phyloP scores from a whole-genome alignment of 2,329 filamentous ascomycete genomes.

The Botryotinia globosa region DNA sequence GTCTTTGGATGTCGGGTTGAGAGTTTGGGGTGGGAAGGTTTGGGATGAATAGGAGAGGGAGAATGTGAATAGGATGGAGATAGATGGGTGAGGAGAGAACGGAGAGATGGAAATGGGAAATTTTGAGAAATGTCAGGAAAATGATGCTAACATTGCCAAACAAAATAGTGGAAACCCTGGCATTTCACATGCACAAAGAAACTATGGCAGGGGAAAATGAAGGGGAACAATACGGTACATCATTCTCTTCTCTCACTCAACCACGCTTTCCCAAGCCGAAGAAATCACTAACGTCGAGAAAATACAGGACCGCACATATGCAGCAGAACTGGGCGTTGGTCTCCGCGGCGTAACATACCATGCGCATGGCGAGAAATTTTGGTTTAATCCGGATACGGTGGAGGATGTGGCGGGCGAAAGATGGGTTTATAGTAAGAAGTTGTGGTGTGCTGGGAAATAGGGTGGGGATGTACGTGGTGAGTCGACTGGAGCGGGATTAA shows the following conservation, averaged over 20 bases:
- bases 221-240: neutral
- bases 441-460: conserved; percentile 24
- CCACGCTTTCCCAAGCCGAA: fast-evolving
- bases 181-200: conserved; percentile 16
- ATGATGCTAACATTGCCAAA: neutral
- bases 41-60: too few species aligned
- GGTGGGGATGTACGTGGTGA: too few species aligned
- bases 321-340: conserved; percentile 25
- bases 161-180: conserved; percentile 17
- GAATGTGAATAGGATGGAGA: neutral
- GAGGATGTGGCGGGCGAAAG: conserved; percentile 25
- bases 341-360: conserved; percentile 23
- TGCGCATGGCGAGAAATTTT: conserved; percentile 24
- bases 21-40: neutral
- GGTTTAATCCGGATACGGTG: conserved; percentile 21
- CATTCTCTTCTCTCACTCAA: neutral
- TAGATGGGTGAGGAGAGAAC: neutral
- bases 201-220: conserved; percentile 9
- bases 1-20: neutral
- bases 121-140: neutral
- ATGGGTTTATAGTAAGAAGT: conserved; percentile 23
- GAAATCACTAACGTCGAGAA: neutral
- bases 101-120: neutral
- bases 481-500: too few species aligned
- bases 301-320: conserved; percentile 17